phyloP scores from a whole-genome alignment of 441 rosid species.

The Croton laevigatus region DNA sequence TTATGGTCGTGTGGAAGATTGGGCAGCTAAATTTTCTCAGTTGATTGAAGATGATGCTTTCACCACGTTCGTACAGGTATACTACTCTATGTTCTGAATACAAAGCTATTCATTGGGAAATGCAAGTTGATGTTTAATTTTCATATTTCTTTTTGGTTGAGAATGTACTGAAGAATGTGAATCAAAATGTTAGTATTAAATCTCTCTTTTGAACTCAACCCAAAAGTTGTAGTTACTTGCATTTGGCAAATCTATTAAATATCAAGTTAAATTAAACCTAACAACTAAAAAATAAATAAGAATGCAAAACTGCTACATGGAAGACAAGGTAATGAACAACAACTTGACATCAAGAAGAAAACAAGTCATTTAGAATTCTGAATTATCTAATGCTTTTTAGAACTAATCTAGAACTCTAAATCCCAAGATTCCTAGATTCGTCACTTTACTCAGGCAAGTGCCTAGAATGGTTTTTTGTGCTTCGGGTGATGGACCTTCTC shows the following conservation, averaged over 20 bases:
- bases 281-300: too few species aligned
- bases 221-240: background rate
- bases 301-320: too few species aligned
- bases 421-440: too few species aligned
- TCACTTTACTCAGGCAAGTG: too few species aligned
- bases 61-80: slow-evolving; percentile 76
- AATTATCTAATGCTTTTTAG: too few species aligned
- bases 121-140: background rate
- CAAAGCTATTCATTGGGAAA: background rate
- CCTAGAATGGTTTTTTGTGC: too few species aligned
- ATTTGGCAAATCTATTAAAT: background rate
- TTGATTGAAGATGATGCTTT: slow-evolving; percentile 73
- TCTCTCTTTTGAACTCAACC: background rate
- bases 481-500: too few species aligned
- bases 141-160: background rate
- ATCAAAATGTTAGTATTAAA: background rate
- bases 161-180: background rate
- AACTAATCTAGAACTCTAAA: too few species aligned
- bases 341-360: too few species aligned
- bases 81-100: slow-evolving; percentile 7
- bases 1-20: slow-evolving; percentile 49
- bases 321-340: too few species aligned
- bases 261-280: too few species aligned
- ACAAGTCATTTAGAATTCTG: too few species aligned
- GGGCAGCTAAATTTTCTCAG: slow-evolving; percentile 63